Base-by-base conservation (phyloP, 1,139 yeast genomes). In the Candida mesenterica region DNA sequence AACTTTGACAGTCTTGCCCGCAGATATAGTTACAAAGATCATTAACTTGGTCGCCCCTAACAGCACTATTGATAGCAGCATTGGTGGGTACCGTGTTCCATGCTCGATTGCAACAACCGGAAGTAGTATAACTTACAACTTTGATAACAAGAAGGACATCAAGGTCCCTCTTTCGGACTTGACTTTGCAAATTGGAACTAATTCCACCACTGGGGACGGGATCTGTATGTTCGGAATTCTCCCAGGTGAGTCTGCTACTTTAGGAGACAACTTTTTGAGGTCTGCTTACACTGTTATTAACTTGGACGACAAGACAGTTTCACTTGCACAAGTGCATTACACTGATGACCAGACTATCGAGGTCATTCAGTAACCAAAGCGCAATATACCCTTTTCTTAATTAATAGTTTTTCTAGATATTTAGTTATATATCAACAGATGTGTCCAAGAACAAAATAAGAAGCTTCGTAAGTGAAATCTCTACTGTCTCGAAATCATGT, bases 201-300 rank as follows among this genome's bases (percentile, higher is more conserved):
- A 46, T 26, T 16, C 34, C 13, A 28, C 28, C 3, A 36, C 43
- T 8, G 53, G 50, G 6, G 18, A 36, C 5, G 36, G 18, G 14
- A 28, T 34, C 12, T 48, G 52, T 39, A 26, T 47, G 26, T 48
- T 56, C 15, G 58, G 51, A 3, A 36, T 52, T 19, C 37, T 42
- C 12, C 49, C 53, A 12, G 39, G 44, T 19, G 40, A 40, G 22
- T 27, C 32, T 14, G 37, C 43, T 6, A 50, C 62, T 22, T 48
- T 65, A 36, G 71, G 70, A 3, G 65, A 59, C 43, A 61, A 62
- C 49, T 65, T 68, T 46, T 57, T 68, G 44, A 61, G 72, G 44
- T 53, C 56, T 28, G 56, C 59, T 28, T 68, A 68, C 46, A 44
- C 63, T 4, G 66, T 66, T 12, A 65, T 62, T 45, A 55, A 68